Evolutionary conservation across 2,329 filamentous ascomycete genomes (phyloP), one percentile per base, ranked within the genome.

Genomic region (Onygenales sp.): DNA sequence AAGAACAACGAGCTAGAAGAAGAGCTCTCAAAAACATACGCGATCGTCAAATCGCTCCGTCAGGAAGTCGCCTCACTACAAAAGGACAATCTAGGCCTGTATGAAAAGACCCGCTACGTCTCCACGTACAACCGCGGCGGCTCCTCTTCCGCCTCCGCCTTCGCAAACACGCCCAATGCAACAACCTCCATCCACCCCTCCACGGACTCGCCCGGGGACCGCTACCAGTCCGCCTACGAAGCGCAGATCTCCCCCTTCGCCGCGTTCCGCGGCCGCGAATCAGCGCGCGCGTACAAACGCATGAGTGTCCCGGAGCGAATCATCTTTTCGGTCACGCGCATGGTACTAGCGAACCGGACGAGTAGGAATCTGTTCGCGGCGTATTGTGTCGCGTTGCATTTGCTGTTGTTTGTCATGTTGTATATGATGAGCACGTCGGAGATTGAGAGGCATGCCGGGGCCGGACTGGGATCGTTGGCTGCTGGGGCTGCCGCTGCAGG

Each of bases 61-160:
- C 88, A 94, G 62, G 93, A 98, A 67, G 83, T 97, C 56, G 86
- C 90, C 5, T 88, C 90, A 1, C 76, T 98, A 42, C 94, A 98
- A 66, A 95, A 91, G 68, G 93, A 98, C 70, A 98, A 98, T 66
- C 78, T 98, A 37, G 90, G 87, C 62, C 78, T 98, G 6, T 98
- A 98, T 69, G 93, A 98, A 70, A 98, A 97, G 78, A 95, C 92
- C 14, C 83, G 93, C 60, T 98, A 98, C 67, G 84, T 97, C 27
- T 95, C 90, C 6, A 91, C 88, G 2, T 98, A 96, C 75, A 95
- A 85, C 68, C 84, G 91, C 51, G 43, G 45, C 37, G 80, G 80
- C 45, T 80, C 81, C 4, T 81, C 81, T 4, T 83, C 83, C 10
- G 83, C 84, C n/a, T 86, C 84, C 42, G 68, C 70, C 2, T 76